Evolutionary conservation across 768 basidiomycete species (phyloP).

Genomic region (Leccinum fibrillosum): DNA sequence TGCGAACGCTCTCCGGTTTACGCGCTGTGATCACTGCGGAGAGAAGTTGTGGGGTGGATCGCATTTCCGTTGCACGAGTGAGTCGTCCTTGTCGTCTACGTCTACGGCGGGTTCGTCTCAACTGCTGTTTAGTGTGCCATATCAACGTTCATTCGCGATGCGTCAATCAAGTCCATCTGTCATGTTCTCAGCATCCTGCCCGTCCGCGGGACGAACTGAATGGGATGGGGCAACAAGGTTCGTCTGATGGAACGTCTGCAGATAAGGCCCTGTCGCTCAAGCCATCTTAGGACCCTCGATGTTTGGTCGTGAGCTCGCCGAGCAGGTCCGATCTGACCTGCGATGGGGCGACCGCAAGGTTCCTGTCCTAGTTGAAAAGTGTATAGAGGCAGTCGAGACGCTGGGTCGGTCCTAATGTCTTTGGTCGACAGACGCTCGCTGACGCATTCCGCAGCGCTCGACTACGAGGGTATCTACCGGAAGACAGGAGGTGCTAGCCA

Average conservation of each 20-base stretch:
- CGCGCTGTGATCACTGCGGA: slow-evolving; percentile 91
- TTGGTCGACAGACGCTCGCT: background rate
- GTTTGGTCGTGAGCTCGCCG: slow-evolving; percentile 86
- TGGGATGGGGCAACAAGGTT: slow-evolving; percentile 21
- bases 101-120: slow-evolving; percentile 3
- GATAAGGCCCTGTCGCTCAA: slow-evolving; percentile 19
- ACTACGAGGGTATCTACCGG: slow-evolving; percentile 97
- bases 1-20: slow-evolving; percentile 81
- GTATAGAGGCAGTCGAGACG: slow-evolving; percentile 89
- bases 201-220: slow-evolving; percentile 31
- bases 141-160: slow-evolving; percentile 89
- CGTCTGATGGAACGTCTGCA: background rate
- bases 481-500: slow-evolving; percentile 94
- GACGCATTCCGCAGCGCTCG: slow-evolving; percentile 58
- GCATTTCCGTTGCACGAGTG: slow-evolving; percentile 87
- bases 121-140: slow-evolving; percentile 59
- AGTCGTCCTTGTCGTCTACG: slow-evolving; percentile 30
- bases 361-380: slow-evolving; percentile 92
- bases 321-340: slow-evolving; percentile 75
- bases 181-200: slow-evolving; percentile 58
- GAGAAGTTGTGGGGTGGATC: slow-evolving; percentile 99
- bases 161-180: slow-evolving; percentile 56
- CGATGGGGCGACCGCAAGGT: slow-evolving; percentile 59
- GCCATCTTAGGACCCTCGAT: slow-evolving; percentile 68
- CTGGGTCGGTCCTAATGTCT: slow-evolving; percentile 52